A percentile compares a stretch with the other conserved stretches of the same genome.
Conservation (phyloP, 108 stramenopile species). For the Discostella stelligeroides region DNA sequence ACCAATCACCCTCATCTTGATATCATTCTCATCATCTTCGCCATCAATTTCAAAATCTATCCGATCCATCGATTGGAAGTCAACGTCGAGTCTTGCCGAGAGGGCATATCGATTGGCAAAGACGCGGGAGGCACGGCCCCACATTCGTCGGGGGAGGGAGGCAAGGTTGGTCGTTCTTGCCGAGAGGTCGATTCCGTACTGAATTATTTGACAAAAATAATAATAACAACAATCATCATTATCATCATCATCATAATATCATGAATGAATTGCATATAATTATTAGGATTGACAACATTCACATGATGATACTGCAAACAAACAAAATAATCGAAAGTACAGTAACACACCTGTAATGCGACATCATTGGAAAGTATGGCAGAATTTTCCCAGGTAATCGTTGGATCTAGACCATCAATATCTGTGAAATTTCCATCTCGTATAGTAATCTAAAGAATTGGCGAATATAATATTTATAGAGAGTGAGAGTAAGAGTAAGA, state of each 20-base stretch:
- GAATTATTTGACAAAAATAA: too few relatives aligned
- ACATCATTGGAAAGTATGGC: constrained; percentile 35
- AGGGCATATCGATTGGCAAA: constrained; percentile 76
- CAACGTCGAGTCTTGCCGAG: constrained; percentile 74
- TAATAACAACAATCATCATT: too few relatives aligned
- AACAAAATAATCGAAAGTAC: too few relatives aligned
- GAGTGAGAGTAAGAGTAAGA: too few relatives aligned
- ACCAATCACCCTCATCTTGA: constrained; percentile 49
- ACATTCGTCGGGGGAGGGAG: constrained; percentile 79
- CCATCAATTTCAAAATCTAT: constrained; percentile 73
- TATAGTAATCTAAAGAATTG: constrained; percentile 83
- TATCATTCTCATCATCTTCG: constrained; percentile 73
- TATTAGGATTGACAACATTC: too few relatives aligned
- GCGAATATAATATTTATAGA: constrained; percentile 1
- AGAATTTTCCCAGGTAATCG: constrained; percentile 66
- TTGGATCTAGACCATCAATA: constrained; percentile 82
- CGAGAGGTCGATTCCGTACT: constrained; percentile 80
- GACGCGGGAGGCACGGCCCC: constrained; percentile 77
- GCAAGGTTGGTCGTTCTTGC: constrained; percentile 83
- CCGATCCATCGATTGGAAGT: constrained; percentile 51
- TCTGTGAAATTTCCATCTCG: constrained; percentile 85
- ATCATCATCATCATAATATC: constrained; percentile 6
- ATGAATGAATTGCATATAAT: too few relatives aligned
- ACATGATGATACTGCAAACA: too few relatives aligned
- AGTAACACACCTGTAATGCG: constrained; percentile 32